These are phyloP conservation scores for Acephala macrosclerotiorum DNA, from an alignment of 2,329 filamentous ascomycete species.

Conservation along the genomic window DNA sequence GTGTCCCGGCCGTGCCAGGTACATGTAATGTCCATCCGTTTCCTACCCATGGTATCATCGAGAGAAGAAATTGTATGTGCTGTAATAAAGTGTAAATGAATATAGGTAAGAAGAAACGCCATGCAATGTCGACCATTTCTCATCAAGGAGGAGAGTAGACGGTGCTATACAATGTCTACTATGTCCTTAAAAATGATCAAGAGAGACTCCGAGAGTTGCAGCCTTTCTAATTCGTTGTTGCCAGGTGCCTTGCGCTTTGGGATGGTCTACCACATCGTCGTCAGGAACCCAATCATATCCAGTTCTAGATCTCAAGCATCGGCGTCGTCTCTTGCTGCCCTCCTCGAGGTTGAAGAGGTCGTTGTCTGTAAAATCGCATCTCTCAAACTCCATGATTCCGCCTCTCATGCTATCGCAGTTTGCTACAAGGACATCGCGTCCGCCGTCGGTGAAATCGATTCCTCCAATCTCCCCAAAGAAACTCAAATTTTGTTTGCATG, in stretches of 20 bases:
- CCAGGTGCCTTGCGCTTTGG: conserved; percentile 26
- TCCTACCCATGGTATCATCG: not conserved
- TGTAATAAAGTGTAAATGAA: not conserved
- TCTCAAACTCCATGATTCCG: conserved; percentile 53
- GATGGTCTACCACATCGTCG: conserved; percentile 29
- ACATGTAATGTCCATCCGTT: not conserved
- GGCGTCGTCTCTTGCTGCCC: not conserved
- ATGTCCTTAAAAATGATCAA: conserved; percentile 29
- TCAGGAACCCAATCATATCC: conserved; percentile 32
- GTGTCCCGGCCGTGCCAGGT: not conserved
- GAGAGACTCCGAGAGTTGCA: conserved; percentile 28
- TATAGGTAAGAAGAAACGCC: not conserved
- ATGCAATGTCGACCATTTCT: not conserved
- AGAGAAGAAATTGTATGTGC: conserved; percentile 5
- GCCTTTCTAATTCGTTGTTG: conserved; percentile 31
- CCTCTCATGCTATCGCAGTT: conserved; percentile 72
- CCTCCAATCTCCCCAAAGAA: conserved; percentile 81
- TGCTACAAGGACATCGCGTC: conserved; percentile 71
- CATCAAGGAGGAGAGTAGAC: not conserved
- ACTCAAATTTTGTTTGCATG: conserved; percentile 72
- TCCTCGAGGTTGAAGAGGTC: conserved; percentile 34
- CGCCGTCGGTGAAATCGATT: conserved; percentile 70
- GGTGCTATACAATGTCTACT: conserved; percentile 7
- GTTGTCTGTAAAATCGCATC: conserved; percentile 39
- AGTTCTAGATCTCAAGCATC: not conserved